A percentile compares a stretch with the other conserved stretches of the same genome.
phyloP scores from a whole-genome alignment of 768 basidiomycete genomes.

The Saitozyma podzolica region DNA sequence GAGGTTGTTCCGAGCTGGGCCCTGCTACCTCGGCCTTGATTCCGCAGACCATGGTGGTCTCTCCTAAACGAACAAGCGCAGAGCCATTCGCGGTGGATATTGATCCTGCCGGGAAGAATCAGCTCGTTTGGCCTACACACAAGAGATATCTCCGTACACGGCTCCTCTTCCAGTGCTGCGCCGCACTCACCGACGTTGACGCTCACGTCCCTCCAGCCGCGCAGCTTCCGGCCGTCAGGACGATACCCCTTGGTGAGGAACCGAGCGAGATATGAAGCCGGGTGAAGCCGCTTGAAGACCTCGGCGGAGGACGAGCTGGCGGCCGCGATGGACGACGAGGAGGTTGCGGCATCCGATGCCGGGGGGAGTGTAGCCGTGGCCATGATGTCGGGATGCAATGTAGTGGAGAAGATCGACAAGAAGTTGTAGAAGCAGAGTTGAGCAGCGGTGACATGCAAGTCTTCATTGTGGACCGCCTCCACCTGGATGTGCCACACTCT shows the following conservation, averaged over 20 bases:
- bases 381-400: not conserved
- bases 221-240: slow-evolving; percentile 76
- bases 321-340: slow-evolving; percentile 13
- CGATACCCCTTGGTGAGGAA: slow-evolving; percentile 76
- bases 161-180: not conserved
- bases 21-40: slow-evolving; percentile 94
- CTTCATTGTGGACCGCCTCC: too few species aligned
- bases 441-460: too few species aligned
- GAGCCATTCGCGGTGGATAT: slow-evolving; percentile 93
- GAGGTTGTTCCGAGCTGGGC: slow-evolving; percentile 73
- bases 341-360: slow-evolving; percentile 11
- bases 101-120: slow-evolving; percentile 62
- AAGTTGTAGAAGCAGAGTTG: too few species aligned
- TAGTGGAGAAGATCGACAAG: too few species aligned
- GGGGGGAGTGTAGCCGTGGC: slow-evolving; percentile 1
- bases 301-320: slow-evolving; percentile 19
- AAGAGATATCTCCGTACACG: too few species aligned
- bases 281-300: slow-evolving; percentile 86
- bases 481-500: too few species aligned
- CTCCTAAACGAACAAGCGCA: slow-evolving; percentile 82
- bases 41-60: slow-evolving; percentile 94
- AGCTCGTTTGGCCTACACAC: not conserved
- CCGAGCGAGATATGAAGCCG: slow-evolving; percentile 78
- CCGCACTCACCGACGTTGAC: slow-evolving; percentile 68
- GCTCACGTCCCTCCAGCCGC: slow-evolving; percentile 70